These are phyloP conservation scores for Agaricus subrufescens DNA, from an alignment of 768 basidiomycete species.

Conservation along the genomic window DNA sequence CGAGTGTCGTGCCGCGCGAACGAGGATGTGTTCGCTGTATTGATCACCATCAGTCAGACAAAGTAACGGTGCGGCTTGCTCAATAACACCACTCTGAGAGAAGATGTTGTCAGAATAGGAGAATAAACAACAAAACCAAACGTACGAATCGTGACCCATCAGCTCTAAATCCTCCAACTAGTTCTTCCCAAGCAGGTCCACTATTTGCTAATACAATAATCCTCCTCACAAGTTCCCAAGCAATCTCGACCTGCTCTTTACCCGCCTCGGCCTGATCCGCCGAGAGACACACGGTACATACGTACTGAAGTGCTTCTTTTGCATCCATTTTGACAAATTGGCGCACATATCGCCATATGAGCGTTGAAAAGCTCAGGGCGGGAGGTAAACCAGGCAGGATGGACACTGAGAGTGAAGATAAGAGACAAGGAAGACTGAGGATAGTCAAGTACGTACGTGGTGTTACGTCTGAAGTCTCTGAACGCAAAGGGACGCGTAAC, in stretches of 20 bases:
- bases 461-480: constrained; percentile 81
- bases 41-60: constrained; percentile 60
- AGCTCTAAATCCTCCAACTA: constrained; percentile 87
- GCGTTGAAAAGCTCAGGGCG: constrained; percentile 73
- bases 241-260: constrained; percentile 77
- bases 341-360: constrained; percentile 90
- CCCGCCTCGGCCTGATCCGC: constrained; percentile 70
- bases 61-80: constrained; percentile 75
- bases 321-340: constrained; percentile 92
- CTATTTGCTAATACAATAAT: constrained; percentile 77
- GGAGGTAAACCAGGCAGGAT: constrained; percentile 65
- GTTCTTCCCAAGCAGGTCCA: constrained; percentile 84
- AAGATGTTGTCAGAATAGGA: background rate
- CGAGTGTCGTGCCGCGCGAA: constrained; percentile 76
- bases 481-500: constrained; percentile 73
- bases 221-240: constrained; percentile 76
- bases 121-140: constrained; percentile 14
- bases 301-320: constrained; percentile 91
- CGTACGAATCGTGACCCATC: constrained; percentile 89
- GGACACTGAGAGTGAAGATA: constrained; percentile 43
- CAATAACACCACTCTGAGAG: constrained; percentile 76
- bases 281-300: constrained; percentile 78
- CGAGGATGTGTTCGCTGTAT: constrained; percentile 80
- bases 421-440: background rate
- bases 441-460: constrained; percentile 50